Conservation (phyloP, 2,329 filamentous ascomycete species). For the Penicillium sp. region DNA sequence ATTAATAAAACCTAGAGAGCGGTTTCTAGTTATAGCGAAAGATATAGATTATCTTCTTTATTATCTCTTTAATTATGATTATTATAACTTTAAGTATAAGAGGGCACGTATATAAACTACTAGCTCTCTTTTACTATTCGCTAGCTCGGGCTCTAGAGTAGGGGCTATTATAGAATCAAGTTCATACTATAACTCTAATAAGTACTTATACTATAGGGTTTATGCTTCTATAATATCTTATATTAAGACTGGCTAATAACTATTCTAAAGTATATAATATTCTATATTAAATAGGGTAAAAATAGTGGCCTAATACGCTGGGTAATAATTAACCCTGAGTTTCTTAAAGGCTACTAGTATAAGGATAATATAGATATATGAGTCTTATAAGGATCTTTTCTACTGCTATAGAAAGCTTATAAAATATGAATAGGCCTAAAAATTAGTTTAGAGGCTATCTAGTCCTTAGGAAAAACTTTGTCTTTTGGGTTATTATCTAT, state of each 20-base stretch:
- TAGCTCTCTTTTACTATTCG: not conserved
- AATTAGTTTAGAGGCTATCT: slow-evolving; percentile 20
- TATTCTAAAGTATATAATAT: slow-evolving; percentile 11
- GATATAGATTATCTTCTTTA: slow-evolving; percentile 18
- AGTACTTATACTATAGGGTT: slow-evolving; percentile 22
- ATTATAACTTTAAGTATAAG: slow-evolving; percentile 6
- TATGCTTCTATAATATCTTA: not conserved
- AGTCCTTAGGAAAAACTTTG: slow-evolving; percentile 19
- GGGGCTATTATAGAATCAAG: slow-evolving; percentile 17
- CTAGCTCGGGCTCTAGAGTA: slow-evolving; percentile 1
- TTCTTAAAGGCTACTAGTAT: slow-evolving; percentile 18
- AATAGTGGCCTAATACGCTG: slow-evolving; percentile 9
- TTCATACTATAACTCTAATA: slow-evolving; percentile 15
- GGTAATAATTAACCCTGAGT: slow-evolving; percentile 19
- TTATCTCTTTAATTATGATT: slow-evolving; percentile 8
- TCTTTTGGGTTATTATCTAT: slow-evolving; percentile 23
- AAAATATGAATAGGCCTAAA: slow-evolving; percentile 12
- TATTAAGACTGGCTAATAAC: slow-evolving; percentile 3
- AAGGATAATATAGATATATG: not conserved
- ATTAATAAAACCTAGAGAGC: not conserved
- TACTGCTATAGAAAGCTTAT: too few relatives aligned
- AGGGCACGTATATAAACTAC: not conserved
- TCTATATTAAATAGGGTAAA: slow-evolving; percentile 17
- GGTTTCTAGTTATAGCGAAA: slow-evolving; percentile 11
- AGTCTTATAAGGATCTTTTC: not conserved